These are phyloP conservation scores for Solanum hybrid DNA, from an alignment of 305 asterid species.

Conservation along the genomic window DNA sequence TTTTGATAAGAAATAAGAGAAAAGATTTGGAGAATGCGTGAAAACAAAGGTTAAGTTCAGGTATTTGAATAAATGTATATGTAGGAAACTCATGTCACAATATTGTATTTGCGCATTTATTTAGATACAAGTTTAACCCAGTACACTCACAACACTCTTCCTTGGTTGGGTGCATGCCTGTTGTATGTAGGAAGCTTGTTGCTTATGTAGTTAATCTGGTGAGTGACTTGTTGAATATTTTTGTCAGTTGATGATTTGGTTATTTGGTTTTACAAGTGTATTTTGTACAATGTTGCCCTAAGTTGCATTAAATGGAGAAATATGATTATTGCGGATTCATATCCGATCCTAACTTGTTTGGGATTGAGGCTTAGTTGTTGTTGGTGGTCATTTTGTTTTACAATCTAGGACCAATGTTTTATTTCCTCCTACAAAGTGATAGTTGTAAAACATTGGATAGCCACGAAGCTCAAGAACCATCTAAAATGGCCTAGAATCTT, in stretches of 20 bases:
- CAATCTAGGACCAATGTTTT: background rate
- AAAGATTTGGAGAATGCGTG: background rate
- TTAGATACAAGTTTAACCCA: background rate
- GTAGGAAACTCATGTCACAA: background rate
- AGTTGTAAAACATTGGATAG: background rate
- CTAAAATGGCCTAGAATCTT: background rate
- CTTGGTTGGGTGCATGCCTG: background rate
- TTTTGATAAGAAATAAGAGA: background rate
- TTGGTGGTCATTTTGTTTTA: background rate
- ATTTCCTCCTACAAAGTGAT: background rate
- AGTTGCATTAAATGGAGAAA: background rate
- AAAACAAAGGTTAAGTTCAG: background rate
- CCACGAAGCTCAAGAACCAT: background rate
- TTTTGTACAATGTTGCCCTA: background rate
- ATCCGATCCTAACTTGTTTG: background rate
- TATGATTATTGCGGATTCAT: background rate
- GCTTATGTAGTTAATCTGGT: background rate
- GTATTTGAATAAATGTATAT: background rate
- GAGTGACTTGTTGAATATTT: background rate
- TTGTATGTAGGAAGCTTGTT: background rate
- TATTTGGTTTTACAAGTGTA: background rate
- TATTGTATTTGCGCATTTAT: background rate
- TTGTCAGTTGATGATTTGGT: background rate
- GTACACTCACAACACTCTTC: background rate
- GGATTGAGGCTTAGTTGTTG: background rate